A percentile compares a stretch with the other conserved stretches of the same genome.
Conservation (phyloP, 163 green algal genomes). For the Prototheca cutis region DNA sequence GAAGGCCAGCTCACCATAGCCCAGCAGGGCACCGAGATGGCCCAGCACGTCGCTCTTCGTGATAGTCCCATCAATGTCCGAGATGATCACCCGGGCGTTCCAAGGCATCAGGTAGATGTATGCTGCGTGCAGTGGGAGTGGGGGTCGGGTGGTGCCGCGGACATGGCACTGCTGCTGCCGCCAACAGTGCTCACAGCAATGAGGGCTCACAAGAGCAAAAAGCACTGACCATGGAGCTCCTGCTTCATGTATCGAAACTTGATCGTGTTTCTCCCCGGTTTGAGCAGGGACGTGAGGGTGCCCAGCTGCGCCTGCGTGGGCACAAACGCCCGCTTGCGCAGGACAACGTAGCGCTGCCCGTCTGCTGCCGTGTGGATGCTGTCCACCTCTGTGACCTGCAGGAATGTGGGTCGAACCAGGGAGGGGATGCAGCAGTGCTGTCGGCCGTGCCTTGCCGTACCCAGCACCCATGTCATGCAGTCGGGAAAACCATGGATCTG, state of each 20-base stretch:
- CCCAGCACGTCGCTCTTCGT: conserved; percentile 74
- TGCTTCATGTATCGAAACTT: conserved; percentile 38
- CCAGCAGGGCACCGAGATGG: conserved; percentile 44
- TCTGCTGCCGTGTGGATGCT: background rate
- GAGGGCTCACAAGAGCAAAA: no score
- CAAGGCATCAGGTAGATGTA: conserved; percentile 73
- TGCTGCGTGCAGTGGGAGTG: conserved; percentile 11
- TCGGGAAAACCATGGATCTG: no score
- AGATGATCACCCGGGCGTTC: conserved; percentile 71
- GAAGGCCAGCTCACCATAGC: conserved; percentile 6
- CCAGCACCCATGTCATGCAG: no score
- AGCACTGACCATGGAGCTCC: conserved; percentile 15
- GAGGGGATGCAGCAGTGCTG: no score
- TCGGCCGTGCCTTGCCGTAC: no score
- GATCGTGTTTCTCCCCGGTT: conserved; percentile 61
- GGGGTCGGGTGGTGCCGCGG: no score
- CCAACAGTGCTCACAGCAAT: no score
- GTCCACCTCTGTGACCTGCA: background rate
- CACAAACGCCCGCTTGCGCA: conserved; percentile 15
- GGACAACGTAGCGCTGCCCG: background rate
- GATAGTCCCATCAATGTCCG: conserved; percentile 92
- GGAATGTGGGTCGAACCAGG: no score
- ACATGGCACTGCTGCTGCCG: no score
- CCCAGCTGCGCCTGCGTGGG: conserved; percentile 52
- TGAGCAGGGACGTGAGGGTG: conserved; percentile 35